phyloP scores from a whole-genome alignment of 2,329 filamentous ascomycete species.

The Leptoxyphium fumago region DNA sequence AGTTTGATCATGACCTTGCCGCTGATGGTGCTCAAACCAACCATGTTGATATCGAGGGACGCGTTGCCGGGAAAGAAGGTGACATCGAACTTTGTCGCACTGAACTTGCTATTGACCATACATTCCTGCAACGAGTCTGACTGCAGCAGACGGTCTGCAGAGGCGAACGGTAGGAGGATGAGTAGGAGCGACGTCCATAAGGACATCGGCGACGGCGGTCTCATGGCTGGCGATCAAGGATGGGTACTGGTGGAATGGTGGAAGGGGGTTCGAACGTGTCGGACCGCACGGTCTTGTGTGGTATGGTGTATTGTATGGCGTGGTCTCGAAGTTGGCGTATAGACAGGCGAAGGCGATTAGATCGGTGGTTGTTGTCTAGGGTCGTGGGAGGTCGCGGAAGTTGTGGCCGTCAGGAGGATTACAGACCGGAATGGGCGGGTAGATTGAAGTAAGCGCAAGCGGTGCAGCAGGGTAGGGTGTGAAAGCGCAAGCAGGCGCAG shows the following conservation, averaged over 20 bases:
- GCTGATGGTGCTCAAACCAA: constrained; percentile 69
- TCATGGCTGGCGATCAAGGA: background rate
- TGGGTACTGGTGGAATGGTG: background rate
- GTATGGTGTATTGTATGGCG: too few species aligned
- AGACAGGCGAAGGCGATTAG: too few species aligned
- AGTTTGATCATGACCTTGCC: constrained; percentile 70
- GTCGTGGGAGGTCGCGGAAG: too few species aligned
- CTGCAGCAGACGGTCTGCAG: constrained; percentile 54
- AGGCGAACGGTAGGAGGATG: constrained; percentile 30
- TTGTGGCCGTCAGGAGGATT: too few species aligned
- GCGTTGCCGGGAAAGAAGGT: constrained; percentile 62
- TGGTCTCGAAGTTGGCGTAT: too few species aligned
- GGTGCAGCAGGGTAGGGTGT: too few species aligned
- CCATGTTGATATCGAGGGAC: constrained; percentile 57
- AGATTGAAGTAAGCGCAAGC: too few species aligned
- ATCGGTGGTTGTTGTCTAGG: too few species aligned
- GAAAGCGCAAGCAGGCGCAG: too few species aligned
- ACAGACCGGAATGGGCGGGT: too few species aligned
- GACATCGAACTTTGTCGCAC: constrained; percentile 79
- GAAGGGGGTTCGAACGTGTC: too few species aligned
- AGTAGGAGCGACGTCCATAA: constrained; percentile 21
- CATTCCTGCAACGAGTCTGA: constrained; percentile 77
- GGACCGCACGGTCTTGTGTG: too few species aligned
- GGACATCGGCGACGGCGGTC: constrained; percentile 3
- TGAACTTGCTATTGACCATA: constrained; percentile 71